A percentile compares a stretch with the other conserved stretches of the same genome.
phyloP scores from a whole-genome alignment of 305 asterid species.

The Solanum hybrid region DNA sequence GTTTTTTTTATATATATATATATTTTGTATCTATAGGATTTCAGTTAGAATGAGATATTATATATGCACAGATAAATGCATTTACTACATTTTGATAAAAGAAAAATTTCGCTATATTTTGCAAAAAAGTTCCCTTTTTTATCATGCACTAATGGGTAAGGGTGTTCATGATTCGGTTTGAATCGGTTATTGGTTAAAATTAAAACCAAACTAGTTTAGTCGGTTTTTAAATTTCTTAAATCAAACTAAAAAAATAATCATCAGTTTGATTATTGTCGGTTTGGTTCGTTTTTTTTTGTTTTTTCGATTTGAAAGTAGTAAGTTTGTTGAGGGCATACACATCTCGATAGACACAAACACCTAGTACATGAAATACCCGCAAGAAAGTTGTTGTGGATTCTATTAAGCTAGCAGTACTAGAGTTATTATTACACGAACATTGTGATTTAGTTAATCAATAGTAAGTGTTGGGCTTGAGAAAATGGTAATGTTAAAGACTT shows the following conservation, averaged over 20 bases:
- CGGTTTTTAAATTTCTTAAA: background rate
- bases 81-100: background rate
- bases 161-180: background rate
- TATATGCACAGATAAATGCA: background rate
- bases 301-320: no score
- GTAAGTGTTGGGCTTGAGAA: background rate
- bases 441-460: background rate
- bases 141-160: background rate
- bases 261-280: background rate
- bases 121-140: background rate
- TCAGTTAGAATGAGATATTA: background rate
- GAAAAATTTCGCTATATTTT: background rate
- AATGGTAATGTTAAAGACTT: background rate
- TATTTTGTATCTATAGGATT: no score
- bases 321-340: no score
- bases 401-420: background rate
- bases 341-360: no score
- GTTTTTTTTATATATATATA: background rate
- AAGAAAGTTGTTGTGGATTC: background rate
- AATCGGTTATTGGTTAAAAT: no score
- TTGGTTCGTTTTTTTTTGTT: no score
- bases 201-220: no score
- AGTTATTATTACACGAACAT: background rate
- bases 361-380: background rate
- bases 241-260: background rate